Evolutionary conservation across 2,329 filamentous ascomycete species (phyloP), one percentile per base, ranked within the genome.

Genomic region (Aspergillus oerlinghausenensis): DNA sequence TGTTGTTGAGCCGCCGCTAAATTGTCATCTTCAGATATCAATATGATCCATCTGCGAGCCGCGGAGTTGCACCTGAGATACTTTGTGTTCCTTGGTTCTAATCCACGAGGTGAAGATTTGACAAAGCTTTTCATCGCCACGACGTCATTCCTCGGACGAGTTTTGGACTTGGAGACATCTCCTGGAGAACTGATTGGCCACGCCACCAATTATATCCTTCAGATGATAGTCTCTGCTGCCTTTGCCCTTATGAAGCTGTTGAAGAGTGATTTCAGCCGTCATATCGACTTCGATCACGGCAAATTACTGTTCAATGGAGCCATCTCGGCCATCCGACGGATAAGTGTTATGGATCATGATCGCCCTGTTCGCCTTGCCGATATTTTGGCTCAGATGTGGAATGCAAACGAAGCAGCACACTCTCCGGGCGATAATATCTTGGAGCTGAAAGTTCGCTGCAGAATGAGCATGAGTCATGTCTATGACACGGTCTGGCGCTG

Each of bases 401-500:
- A 84, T 64, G 79, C 73, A 4, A 73, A 73, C 25, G 68, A 68
- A 14, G 66, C 68, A 23, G 68, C 69, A 42, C 64, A 65, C 9
- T 63, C 64, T 19, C 51, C 57, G 1, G 70, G 66, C 17, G 73
- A 75, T 42, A 73, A 75, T 57, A 69, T 69, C 21, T 72, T 87
- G 10, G 81, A 85, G 56, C 78, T 88, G 9, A 84, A 84, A 57
- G 82, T 88, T 29, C 81, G 84, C 40, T 85, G 83, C 60, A 77
- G 85, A 10, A 87, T 86, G 79, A 86, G 84, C 63, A 83, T 87
- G 77, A 85, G 82, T 56, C 79, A 87, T 48, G 80, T 87, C 2
- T 87, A 84, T 64, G 85, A 88, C 66, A 84, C 82, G 2, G 83
- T 87, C 19, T 87, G 84, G 84, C 79, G 84, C 50, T 88, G 85